Evolutionary conservation across 768 basidiomycete species (phyloP).

Genomic region (Rhodocollybia butyracea): DNA sequence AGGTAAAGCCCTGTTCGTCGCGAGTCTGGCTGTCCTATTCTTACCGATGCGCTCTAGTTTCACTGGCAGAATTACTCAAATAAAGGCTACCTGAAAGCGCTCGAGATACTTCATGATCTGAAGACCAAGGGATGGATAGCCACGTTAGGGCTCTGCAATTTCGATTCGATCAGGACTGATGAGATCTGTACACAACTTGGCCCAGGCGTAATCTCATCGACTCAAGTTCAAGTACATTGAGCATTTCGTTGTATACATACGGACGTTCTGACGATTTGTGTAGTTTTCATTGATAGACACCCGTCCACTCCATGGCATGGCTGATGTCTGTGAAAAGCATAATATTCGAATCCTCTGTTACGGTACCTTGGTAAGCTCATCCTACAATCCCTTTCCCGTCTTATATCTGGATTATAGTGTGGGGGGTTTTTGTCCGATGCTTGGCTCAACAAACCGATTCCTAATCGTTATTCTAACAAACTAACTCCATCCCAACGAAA

Average conservation of each 20-base stretch:
- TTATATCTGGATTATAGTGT: conserved; percentile 46
- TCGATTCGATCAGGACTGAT: conserved; percentile 70
- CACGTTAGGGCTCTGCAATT: conserved; percentile 77
- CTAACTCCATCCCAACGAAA: conserved; percentile 84
- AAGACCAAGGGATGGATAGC: conserved; percentile 56
- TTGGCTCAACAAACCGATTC: conserved; percentile 67
- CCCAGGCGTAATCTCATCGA: conserved; percentile 69
- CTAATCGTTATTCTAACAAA: conserved; percentile 63
- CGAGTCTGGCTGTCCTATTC: no score
- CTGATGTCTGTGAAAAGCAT: conserved; percentile 71
- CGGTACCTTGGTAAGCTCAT: conserved; percentile 64
- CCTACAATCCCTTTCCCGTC: conserved; percentile 7
- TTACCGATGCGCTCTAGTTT: conserved; percentile 43
- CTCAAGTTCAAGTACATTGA: conserved; percentile 71
- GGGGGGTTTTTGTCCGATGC: conserved; percentile 79
- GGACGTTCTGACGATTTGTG: background rate
- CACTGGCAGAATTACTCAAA: conserved; percentile 75
- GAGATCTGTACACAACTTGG: conserved; percentile 79
- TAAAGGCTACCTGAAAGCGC: conserved; percentile 38
- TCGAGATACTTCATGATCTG: conserved; percentile 56
- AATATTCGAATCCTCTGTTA: conserved; percentile 75
- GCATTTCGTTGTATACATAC: background rate
- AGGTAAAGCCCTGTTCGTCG: conserved; percentile 39
- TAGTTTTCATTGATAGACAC: conserved; percentile 84
- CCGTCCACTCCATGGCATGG: conserved; percentile 74